Base-by-base conservation (phyloP, 2,329 filamentous ascomycete genomes). In the Colletotrichum liriopes region DNA sequence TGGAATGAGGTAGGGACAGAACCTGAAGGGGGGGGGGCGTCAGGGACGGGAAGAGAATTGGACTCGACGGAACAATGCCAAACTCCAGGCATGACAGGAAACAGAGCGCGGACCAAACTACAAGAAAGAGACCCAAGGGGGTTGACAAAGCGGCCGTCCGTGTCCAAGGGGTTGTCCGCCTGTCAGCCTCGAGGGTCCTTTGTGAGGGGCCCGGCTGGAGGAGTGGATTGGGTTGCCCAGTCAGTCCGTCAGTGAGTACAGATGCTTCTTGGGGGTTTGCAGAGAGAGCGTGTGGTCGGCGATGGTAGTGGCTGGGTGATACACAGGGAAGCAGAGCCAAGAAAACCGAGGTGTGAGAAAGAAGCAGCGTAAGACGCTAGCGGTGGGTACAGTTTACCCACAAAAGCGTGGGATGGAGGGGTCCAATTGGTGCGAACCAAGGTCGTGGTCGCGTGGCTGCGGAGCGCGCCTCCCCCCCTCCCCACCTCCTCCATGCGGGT, bases 361-460 rank as follows among this genome's bases (percentile, higher is more conserved):
- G 63, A 26, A 63, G 60, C 29, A 54, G 49, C 49, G 49, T 52
- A 52, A 52, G 49, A 32, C 35, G 23, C 29, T 18, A 37, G 32
- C 6, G 55, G 23, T 16, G 45, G 49, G 29, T 14, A 55, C 62
- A 67, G n/a, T 66, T 54, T 67, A 65, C 71, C 71, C 71, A 73
- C 52, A 56, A 62, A 37, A 29, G 26, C 37, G 58, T 18, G 43
- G n/a, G 54, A 37, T 18, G 37, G 32, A 41, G 49, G 45, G 54
- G 55, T 59, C 60, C 58, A 45, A 68, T 68, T 72, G 72, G 72
- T 12, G 23, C 23, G 37, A 49, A 55, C 54, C 14, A 52, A 26
- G n/a, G n/a, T 16, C n/a, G 20, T 65, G 47, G 61, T 70, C 70
- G 61, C 65, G 70, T 71, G 71, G 67, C 62, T 62, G 63, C 67